Evolutionary conservation across 805 yeast genomes (phyloP).

Genomic region (Metschnikowia gruessii): DNA sequence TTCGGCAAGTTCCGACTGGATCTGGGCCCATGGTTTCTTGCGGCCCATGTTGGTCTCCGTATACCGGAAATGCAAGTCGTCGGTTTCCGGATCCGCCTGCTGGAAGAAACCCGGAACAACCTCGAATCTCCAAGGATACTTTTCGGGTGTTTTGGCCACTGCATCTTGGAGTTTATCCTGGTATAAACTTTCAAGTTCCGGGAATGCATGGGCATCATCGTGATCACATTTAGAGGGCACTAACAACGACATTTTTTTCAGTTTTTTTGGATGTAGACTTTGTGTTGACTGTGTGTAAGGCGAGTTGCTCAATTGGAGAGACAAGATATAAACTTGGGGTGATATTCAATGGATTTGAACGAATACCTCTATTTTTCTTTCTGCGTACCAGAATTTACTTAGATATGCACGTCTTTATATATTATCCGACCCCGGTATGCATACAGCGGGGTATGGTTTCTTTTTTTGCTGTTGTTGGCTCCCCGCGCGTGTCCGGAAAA

Average conservation of each 20-base stretch:
- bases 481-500: background rate
- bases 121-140: constrained; percentile 42
- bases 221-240: constrained; percentile 27
- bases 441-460: background rate
- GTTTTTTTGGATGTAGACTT: no score
- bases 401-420: background rate
- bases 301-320: no score
- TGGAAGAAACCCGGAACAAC: constrained; percentile 50
- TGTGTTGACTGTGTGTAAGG: no score
- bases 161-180: constrained; percentile 4
- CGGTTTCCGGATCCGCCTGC: constrained; percentile 42
- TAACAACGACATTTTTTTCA: constrained; percentile 20
- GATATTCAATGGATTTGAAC: no score
- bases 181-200: constrained; percentile 13
- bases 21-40: constrained; percentile 39
- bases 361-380: no score
- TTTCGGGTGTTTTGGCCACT: constrained; percentile 2
- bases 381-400: no score
- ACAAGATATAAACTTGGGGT: background rate
- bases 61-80: constrained; percentile 47
- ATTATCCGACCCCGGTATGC: background rate
- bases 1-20: constrained; percentile 28
- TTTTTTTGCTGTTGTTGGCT: background rate
- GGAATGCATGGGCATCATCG: constrained; percentile 25
- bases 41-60: constrained; percentile 45